Percentiles rank a stretch among this genome's conserved stretches.
phyloP scores from a whole-genome alignment of 148 eudicot species.

The Gaultheria prostrata region DNA sequence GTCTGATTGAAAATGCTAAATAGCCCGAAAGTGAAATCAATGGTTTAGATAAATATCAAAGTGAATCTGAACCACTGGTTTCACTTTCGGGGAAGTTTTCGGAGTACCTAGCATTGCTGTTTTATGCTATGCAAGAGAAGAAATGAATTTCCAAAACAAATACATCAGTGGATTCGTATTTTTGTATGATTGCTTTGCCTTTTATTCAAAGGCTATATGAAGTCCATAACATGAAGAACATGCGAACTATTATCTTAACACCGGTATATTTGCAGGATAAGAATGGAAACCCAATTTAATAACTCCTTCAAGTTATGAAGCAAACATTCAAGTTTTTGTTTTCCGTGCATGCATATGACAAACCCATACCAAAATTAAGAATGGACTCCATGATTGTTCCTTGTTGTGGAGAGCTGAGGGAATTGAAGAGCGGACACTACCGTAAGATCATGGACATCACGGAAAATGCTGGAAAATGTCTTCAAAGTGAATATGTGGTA shows the following conservation, averaged over 20 bases:
- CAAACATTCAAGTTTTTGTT: not conserved
- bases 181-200: not conserved
- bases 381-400: constrained; percentile 91
- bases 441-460: constrained; percentile 85
- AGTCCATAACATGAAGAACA: not conserved
- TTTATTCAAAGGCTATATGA: not conserved
- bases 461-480: constrained; percentile 82
- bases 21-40: too few relatives aligned
- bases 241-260: not conserved
- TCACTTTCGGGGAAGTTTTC: too few relatives aligned
- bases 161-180: not conserved
- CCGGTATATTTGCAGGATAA: not conserved
- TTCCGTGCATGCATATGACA: not conserved
- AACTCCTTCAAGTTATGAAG: not conserved
- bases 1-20: not conserved
- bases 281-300: not conserved
- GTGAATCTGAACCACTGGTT: too few relatives aligned
- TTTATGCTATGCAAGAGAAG: not conserved
- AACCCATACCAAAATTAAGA: not conserved
- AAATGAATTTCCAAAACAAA: not conserved
- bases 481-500: constrained; percentile 76
- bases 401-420: constrained; percentile 81
- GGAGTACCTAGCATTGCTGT: too few relatives aligned
- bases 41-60: too few relatives aligned
- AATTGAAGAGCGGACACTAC: constrained; percentile 74